Evolutionary conservation across 2,329 filamentous ascomycete species (phyloP), one percentile per base, ranked within the genome.

Genomic region (Paradendryphiella salina): DNA sequence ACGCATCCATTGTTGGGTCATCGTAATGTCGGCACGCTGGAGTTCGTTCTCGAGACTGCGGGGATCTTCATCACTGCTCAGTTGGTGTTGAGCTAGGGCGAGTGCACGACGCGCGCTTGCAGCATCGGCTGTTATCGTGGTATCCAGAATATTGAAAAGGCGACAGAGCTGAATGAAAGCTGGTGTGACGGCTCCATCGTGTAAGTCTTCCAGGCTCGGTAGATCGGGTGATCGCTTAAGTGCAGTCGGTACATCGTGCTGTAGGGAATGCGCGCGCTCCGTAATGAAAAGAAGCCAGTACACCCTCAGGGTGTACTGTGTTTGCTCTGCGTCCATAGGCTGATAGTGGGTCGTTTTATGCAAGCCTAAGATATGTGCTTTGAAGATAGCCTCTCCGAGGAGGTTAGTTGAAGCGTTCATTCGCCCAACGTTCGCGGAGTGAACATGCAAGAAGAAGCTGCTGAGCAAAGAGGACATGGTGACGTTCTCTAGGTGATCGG

Each of bases 1-100:
- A 5, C 69, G 64, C 69, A 72, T 71, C 69, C 69, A 72, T 39
- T 72, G 69, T 34, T 72, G 69, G 2, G 69, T 72, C 67, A 72
- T 71, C 0, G 67, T 68, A 4, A 72, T 72, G 29, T 72, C 68
- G 7, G 68, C 69, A n/a, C 69, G 60, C 42, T 71, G 67, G 5
- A 72, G 49, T 37, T 71, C 69, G n/a, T 70, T 72, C n/a, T 68
- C 60, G 1, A 71, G 55, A 42, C 58, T 63, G 7, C 60, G 62
- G 6, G 64, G 59, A 2, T 64, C 51, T 23, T 65, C 59, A 13
- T 72, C 69, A 36, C 62, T 63, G 31, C 57, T 64, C 15, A 72
- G 63, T 33, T 70, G 66, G 33, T 69, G 65, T 39, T 71, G 69
- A 28, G 68, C 68, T 10, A 64, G 51, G 1, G 66, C 59, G 3